phyloP scores from a whole-genome alignment of 2,329 filamentous ascomycete genomes.

The Fusarium sulawesiense region DNA sequence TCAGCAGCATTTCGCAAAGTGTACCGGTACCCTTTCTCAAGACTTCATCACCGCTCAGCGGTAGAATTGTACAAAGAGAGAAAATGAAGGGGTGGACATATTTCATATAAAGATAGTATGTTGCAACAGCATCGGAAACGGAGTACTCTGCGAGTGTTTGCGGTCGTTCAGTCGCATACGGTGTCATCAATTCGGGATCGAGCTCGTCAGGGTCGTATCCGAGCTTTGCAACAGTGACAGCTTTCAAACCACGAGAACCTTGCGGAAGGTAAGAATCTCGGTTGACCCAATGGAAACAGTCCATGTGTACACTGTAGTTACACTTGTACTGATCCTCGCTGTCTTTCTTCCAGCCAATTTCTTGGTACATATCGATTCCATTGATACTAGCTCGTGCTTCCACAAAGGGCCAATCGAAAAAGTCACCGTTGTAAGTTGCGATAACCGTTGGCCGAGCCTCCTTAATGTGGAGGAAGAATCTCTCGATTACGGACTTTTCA shows the following conservation, averaged over 20 bases:
- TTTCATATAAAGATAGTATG: conserved; percentile 99
- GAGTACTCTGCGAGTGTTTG: conserved; percentile 98
- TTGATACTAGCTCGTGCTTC: conserved; percentile 92
- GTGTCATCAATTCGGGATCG: conserved; percentile 97
- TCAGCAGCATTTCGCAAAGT: conserved; percentile 98
- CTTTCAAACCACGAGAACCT: conserved; percentile 95
- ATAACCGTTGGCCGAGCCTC: conserved; percentile 95
- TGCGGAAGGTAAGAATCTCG: conserved; percentile 98
- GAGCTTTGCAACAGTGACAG: conserved; percentile 96
- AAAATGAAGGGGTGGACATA: conserved; percentile 99
- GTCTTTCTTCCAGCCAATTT: conserved; percentile 97
- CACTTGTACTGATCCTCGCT: conserved; percentile 96
- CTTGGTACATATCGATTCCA: conserved; percentile 98
- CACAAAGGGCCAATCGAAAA: conserved; percentile 99
- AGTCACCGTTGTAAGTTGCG: conserved; percentile 99
- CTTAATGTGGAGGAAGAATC: conserved; percentile 96
- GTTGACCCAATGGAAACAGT: conserved; percentile 99
- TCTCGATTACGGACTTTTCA: conserved; percentile 86
- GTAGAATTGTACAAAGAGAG: conserved; percentile 96
- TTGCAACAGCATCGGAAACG: conserved; percentile 97
- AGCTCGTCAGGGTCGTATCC: conserved; percentile 98
- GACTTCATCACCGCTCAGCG: conserved; percentile 90
- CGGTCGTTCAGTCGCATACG: conserved; percentile 87
- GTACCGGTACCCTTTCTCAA: conserved; percentile 96
- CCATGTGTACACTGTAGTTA: conserved; percentile 97